A percentile compares a stretch with the other conserved stretches of the same genome.
phyloP scores from a whole-genome alignment of 225 moss, liverwort and hornwort genomes.

The Neckera pumila region DNA sequence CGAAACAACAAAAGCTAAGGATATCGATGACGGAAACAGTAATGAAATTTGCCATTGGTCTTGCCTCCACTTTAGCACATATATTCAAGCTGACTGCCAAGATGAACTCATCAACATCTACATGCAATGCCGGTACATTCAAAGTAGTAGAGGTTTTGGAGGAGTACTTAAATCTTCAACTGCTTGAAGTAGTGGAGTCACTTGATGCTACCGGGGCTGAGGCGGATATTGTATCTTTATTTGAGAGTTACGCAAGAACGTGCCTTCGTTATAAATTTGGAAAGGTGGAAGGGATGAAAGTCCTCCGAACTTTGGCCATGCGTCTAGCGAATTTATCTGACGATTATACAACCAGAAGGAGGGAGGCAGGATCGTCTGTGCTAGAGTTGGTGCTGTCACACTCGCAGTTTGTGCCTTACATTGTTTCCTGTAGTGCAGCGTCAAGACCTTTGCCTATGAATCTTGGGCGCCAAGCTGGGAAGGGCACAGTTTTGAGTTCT shows the following conservation, averaged over 20 bases:
- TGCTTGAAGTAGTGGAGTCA: constrained; percentile 40
- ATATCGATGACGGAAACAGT: constrained; percentile 8
- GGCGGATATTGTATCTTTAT: constrained; percentile 25
- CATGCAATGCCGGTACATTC: not conserved
- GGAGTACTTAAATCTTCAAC: constrained; percentile 30
- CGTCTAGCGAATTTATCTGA: constrained; percentile 30
- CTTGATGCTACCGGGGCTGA: constrained; percentile 25
- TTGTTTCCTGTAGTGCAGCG: constrained; percentile 37
- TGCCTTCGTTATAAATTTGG: constrained; percentile 65
- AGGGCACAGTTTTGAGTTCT: constrained; percentile 69
- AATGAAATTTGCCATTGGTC: constrained; percentile 34
- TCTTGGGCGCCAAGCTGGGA: constrained; percentile 68
- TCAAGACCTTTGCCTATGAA: constrained; percentile 40
- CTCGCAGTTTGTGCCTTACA: constrained; percentile 59
- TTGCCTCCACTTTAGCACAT: constrained; percentile 38
- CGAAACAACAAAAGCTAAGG: constrained; percentile 22
- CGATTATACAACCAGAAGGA: constrained; percentile 7
- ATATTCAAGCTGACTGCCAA: constrained; percentile 40
- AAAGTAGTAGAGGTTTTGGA: constrained; percentile 37
- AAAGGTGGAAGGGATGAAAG: constrained; percentile 45
- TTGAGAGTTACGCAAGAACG: constrained; percentile 29
- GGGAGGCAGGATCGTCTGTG: constrained; percentile 26
- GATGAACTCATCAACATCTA: not conserved
- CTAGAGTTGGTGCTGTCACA: constrained; percentile 79
- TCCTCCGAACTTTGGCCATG: constrained; percentile 42